Conservation (phyloP, 495 filamentous ascomycete genomes). For the Penicillium paradoxum region DNA sequence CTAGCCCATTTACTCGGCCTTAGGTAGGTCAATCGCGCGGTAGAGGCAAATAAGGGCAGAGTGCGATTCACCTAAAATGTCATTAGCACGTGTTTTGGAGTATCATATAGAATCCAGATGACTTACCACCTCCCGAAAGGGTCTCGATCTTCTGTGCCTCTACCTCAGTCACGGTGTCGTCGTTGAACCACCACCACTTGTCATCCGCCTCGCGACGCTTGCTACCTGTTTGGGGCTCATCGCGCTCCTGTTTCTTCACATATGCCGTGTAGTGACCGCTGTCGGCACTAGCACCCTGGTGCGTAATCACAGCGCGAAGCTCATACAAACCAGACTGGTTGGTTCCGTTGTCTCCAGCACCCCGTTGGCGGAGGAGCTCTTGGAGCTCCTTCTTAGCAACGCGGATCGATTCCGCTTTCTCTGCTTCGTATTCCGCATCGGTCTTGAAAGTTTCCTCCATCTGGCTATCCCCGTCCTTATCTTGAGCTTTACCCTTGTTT, state of each 20-base stretch:
- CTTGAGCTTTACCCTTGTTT: slow-evolving; percentile 49
- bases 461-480: slow-evolving; percentile 60
- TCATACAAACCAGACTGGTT: slow-evolving; percentile 95
- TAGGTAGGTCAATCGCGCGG: slow-evolving; percentile 68
- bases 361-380: slow-evolving; percentile 62
- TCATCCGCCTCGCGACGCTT: slow-evolving; percentile 76
- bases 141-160: slow-evolving; percentile 85
- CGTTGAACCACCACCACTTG: slow-evolving; percentile 99
- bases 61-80: slow-evolving; percentile 69
- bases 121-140: slow-evolving; percentile 80
- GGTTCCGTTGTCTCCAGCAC: slow-evolving; percentile 70
- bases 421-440: slow-evolving; percentile 84
- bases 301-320: slow-evolving; percentile 90
- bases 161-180: slow-evolving; percentile 94
- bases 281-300: slow-evolving; percentile 94
- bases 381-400: slow-evolving; percentile 80
- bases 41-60: slow-evolving; percentile 92
- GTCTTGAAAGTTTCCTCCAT: slow-evolving; percentile 83
- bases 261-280: slow-evolving; percentile 98
- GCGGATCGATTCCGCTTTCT: slow-evolving; percentile 66
- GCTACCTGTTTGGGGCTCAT: slow-evolving; percentile 55
- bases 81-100: slow-evolving; percentile 13
- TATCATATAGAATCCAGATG: background rate
- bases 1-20: slow-evolving; percentile 34
- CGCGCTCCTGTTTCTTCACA: slow-evolving; percentile 76